Percentiles rank a stretch among this genome's conserved stretches.
Evolutionary conservation across 768 basidiomycete species (phyloP).

Genomic region (Lanmaoa pseudosensibilis): DNA sequence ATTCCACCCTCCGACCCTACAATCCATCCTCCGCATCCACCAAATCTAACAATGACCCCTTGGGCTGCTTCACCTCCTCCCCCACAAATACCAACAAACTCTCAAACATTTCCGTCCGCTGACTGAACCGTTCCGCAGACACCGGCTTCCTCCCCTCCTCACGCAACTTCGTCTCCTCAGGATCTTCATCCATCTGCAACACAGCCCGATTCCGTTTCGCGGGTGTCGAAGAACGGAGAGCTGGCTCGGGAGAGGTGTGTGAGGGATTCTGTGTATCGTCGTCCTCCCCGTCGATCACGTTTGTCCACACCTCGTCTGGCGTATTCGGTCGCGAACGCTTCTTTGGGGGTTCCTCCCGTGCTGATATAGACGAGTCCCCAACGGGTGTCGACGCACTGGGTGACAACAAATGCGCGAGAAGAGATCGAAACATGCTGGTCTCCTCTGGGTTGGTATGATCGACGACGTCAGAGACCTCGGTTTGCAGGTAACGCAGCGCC

Average conservation of each 20-base stretch:
- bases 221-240: not conserved
- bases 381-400: slow-evolving; percentile 25
- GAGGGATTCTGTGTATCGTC: slow-evolving; percentile 9
- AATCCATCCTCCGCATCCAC: slow-evolving; percentile 43
- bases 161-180: slow-evolving; percentile 21
- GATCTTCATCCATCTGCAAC: slow-evolving; percentile 31
- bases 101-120: slow-evolving; percentile 73
- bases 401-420: slow-evolving; percentile 63
- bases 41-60: slow-evolving; percentile 60
- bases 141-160: slow-evolving; percentile 35
- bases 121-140: slow-evolving; percentile 52
- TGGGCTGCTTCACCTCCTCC: slow-evolving; percentile 65
- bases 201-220: slow-evolving; percentile 24
- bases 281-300: slow-evolving; percentile 37
- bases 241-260: slow-evolving; percentile 3
- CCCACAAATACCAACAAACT: slow-evolving; percentile 60
- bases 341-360: slow-evolving; percentile 36
- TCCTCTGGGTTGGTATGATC: slow-evolving; percentile 66
- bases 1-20: slow-evolving; percentile 2
- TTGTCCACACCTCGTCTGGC: slow-evolving; percentile 45
- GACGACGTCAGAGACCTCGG: slow-evolving; percentile 67
- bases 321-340: slow-evolving; percentile 48
- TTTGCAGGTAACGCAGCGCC: slow-evolving; percentile 71
- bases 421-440: slow-evolving; percentile 58
- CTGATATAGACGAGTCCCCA: not conserved